Evolutionary conservation across 2,329 filamentous ascomycete species (phyloP).

Genomic region (Myrmaecium sp.): DNA sequence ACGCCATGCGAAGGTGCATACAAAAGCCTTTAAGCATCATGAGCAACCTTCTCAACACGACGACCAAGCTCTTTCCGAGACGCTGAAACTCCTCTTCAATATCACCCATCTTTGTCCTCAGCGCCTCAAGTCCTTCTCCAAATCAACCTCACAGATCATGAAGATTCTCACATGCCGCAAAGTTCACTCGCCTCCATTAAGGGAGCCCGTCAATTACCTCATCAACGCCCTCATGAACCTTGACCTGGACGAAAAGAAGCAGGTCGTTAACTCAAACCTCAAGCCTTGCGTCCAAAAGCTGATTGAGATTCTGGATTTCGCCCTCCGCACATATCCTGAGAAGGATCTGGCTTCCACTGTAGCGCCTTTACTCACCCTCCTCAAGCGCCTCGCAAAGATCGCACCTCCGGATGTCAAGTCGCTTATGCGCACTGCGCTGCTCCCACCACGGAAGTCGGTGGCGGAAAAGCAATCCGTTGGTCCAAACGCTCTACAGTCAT

Average conservation of each 20-base stretch:
- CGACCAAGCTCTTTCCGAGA: slow-evolving; percentile 3
- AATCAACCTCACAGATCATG: slow-evolving; percentile 2
- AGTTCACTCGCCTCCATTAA: slow-evolving; percentile 1
- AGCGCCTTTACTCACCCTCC: slow-evolving; percentile 3
- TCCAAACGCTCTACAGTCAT: too few relatives aligned
- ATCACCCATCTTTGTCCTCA: slow-evolving; percentile 3
- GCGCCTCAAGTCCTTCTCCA: neutral
- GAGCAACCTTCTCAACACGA: slow-evolving; percentile 1
- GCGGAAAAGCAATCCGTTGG: too few relatives aligned
- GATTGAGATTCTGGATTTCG: slow-evolving; percentile 1
- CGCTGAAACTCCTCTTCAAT: slow-evolving; percentile 3
- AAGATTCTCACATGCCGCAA: slow-evolving; percentile 2
- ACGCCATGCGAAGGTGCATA: slow-evolving; percentile 3
- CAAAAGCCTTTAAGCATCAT: too few relatives aligned
- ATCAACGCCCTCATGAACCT: slow-evolving; percentile 3
- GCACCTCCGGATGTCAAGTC: neutral
- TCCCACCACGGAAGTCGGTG: too few relatives aligned
- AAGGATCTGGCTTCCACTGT: slow-evolving; percentile 2
- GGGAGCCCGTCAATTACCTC: slow-evolving; percentile 1
- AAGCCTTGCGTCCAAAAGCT: slow-evolving; percentile 3
- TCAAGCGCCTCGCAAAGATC: slow-evolving; percentile 2
- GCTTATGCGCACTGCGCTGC: slow-evolving; percentile 1
- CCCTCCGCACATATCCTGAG: slow-evolving; percentile 1
- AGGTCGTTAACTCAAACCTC: neutral
- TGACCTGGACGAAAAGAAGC: slow-evolving; percentile 2